These are phyloP conservation scores for Crithidia brevicula DNA, from an alignment of 208 protist genomes.

Conservation along the genomic window DNA sequence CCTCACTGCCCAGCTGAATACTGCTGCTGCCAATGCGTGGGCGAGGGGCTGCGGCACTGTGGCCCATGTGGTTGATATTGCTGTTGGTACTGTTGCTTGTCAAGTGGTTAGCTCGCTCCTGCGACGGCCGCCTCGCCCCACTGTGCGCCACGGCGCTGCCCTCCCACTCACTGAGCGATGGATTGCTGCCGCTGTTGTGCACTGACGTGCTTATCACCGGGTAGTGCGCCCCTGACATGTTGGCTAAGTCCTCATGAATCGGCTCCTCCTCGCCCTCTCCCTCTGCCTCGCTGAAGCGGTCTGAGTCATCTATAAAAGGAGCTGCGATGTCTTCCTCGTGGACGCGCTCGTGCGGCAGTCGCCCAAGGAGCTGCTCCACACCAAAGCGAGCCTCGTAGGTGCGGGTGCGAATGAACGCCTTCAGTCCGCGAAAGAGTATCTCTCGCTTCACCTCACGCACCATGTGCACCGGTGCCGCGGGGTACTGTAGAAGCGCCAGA, in stretches of 20 bases:
- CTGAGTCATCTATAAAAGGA: conserved; percentile 2
- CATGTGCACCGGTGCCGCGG: conserved; percentile 38
- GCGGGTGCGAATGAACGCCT: conserved; percentile 36
- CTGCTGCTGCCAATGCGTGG: no score
- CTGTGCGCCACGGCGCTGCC: neutral
- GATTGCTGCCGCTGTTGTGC: neutral
- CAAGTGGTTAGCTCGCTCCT: no score
- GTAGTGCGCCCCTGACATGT: neutral
- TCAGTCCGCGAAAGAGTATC: conserved; percentile 47
- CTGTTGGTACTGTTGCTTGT: neutral
- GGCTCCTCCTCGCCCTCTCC: conserved; percentile 2
- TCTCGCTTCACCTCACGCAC: conserved; percentile 53
- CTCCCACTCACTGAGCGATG: neutral
- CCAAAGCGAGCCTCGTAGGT: conserved; percentile 46
- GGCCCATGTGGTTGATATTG: neutral
- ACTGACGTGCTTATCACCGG: neutral
- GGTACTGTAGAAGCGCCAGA: conserved; percentile 41
- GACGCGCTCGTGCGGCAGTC: conserved; percentile 18
- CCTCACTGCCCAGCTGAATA: no score
- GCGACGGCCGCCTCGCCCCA: neutral
- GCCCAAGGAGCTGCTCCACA: conserved; percentile 27
- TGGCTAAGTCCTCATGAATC: neutral
- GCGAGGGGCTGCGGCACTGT: no score
- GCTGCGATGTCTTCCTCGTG: conserved; percentile 13
- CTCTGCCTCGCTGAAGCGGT: neutral